phyloP scores from a whole-genome alignment of 768 basidiomycete species.

The Asterophora lycoperdoides region DNA sequence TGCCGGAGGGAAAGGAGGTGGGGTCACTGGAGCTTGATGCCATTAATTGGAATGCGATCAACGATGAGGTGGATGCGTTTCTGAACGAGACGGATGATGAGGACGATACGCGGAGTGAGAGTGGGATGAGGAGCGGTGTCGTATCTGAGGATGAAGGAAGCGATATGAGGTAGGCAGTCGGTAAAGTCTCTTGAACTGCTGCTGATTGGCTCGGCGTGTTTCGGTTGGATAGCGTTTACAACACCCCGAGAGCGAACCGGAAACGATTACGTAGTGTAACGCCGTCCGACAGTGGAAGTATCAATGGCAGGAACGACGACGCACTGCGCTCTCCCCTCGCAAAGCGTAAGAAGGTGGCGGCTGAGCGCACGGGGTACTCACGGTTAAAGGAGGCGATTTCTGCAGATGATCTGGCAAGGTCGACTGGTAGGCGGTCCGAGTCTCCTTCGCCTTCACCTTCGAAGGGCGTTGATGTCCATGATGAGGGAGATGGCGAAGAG shows the following conservation, averaged over 20 bases:
- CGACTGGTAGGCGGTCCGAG: slow-evolving; percentile 12
- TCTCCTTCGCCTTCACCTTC: slow-evolving; percentile 11
- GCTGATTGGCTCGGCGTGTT: slow-evolving; percentile 2
- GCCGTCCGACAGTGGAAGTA: slow-evolving; percentile 50
- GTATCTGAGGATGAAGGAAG: slow-evolving; percentile 55
- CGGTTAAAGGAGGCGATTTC: slow-evolving; percentile 64
- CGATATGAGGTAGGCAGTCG: slow-evolving; percentile 22
- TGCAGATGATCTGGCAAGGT: slow-evolving; percentile 42
- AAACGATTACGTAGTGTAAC: slow-evolving; percentile 73
- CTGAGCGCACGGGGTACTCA: slow-evolving; percentile 61
- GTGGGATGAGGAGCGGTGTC: slow-evolving; percentile 40
- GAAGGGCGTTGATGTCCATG: slow-evolving; percentile 27
- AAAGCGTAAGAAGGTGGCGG: slow-evolving; percentile 74
- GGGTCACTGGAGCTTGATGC: slow-evolving; percentile 48
- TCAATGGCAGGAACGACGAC: slow-evolving; percentile 39
- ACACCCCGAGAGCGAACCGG: slow-evolving; percentile 47
- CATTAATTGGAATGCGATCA: slow-evolving; percentile 80
- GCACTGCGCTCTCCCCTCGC: slow-evolving; percentile 63
- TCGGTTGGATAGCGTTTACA: slow-evolving; percentile 28
- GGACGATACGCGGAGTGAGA: slow-evolving; percentile 39
- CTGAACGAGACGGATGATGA: slow-evolving; percentile 79
- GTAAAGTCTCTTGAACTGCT: not conserved
- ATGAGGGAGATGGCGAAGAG: slow-evolving; percentile 41
- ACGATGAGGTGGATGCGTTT: slow-evolving; percentile 83
- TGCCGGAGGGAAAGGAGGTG: slow-evolving; percentile 29